Evolutionary conservation across 345 rosid genomes (phyloP), one percentile per base, ranked within the genome.

Genomic region (Conringia planisiliqua): DNA sequence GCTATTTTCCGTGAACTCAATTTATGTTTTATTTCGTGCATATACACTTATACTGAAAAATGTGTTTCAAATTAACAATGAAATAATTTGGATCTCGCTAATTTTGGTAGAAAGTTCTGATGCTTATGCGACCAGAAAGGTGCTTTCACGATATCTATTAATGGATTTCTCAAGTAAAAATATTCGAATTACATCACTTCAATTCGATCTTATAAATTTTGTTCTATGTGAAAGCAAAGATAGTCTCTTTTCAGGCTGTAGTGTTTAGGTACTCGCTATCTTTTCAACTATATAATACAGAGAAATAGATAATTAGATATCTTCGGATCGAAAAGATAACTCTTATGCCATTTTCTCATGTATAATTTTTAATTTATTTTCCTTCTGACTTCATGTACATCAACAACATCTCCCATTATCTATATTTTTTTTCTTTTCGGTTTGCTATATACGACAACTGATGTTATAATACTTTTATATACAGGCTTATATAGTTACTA

Each of bases 161-260:
- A 55, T 42, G 42, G 14, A 27, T 56, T 55, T 17, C 36, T n/a
- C 17, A 42, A 5, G 55, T 57, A 43, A 30, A 42, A 29, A 18
- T 56, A 42, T 56, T 43, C 65, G 65, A 43, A 13, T 57, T 70
- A 43, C 56, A 50, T 51, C 71, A 67, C 60, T 67, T 36, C 48
- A 50, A 9, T 40, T 61, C 33, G 18, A 39, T 22, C n/a, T 35
- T 35, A 9, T 16, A 50, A 12, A 13, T 27, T 3, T 54, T 6
- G 2, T 11, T 18, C 22, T 48, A 4, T 20, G 1, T 16, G 22
- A 36, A 36, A 36, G 40, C 40, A 36, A 36, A 42, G 7, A 42
- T 32, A n/a, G 14, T 35, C 22, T 10, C 26, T 14, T 58, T 27
- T 58, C 63, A 32, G 5, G 35, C 13, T 17, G 38, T 36, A 58